phyloP scores from a whole-genome alignment of 108 stramenopile genomes.

The Cyclotella sp. region DNA sequence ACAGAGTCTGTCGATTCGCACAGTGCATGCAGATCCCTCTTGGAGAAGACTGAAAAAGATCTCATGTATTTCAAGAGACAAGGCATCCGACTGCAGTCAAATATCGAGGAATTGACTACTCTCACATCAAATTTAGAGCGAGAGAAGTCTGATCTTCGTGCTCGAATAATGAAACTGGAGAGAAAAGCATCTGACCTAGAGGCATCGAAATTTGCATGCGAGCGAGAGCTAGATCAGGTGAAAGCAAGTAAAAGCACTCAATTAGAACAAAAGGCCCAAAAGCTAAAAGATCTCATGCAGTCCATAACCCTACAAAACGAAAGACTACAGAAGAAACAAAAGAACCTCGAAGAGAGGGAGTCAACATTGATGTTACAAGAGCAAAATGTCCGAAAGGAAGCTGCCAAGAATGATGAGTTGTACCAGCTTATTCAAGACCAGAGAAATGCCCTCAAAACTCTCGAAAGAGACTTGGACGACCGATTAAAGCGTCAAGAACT shows the following conservation, averaged over 20 bases:
- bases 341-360: conserved; percentile 39
- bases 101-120: conserved; percentile 1
- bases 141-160: conserved; percentile 36
- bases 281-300: conserved; percentile 47
- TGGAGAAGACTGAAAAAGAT: conserved; percentile 16
- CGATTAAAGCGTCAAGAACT: conserved; percentile 27
- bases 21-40: not conserved
- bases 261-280: conserved; percentile 46
- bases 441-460: conserved; percentile 26
- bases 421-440: conserved; percentile 35
- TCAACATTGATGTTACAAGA: conserved; percentile 28
- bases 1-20: conserved; percentile 5
- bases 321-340: conserved; percentile 43
- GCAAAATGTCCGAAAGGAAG: conserved; percentile 30
- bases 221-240: conserved; percentile 23
- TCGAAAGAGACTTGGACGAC: conserved; percentile 40
- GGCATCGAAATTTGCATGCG: conserved; percentile 1
- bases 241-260: conserved; percentile 32
- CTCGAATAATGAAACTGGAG: conserved; percentile 31
- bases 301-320: conserved; percentile 41
- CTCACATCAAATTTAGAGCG: conserved; percentile 25
- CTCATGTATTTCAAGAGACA: conserved; percentile 4
- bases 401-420: conserved; percentile 30
- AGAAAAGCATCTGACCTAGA: conserved; percentile 26
- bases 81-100: conserved; percentile 4